Conservation (phyloP, 2,329 filamentous ascomycete species). For the Fusarium sp. region DNA sequence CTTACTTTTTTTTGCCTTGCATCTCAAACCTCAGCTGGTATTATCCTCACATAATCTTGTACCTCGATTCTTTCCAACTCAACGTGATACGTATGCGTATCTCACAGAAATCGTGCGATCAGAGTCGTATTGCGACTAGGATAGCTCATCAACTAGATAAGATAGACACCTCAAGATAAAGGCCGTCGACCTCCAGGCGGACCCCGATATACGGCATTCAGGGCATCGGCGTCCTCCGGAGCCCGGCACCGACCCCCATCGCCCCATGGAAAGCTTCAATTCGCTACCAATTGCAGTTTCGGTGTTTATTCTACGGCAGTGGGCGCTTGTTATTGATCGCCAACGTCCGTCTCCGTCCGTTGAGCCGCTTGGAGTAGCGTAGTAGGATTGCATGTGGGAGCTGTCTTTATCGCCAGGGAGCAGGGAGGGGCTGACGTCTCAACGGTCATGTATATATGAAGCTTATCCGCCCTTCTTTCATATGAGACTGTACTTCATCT, state of each 20-base stretch:
- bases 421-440: conserved; percentile 43
- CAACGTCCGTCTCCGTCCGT: conserved; percentile 46
- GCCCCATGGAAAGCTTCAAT: conserved; percentile 44
- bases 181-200: conserved; percentile 35
- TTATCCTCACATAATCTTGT: conserved; percentile 1
- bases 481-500: conserved; percentile 5
- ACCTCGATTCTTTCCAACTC: conserved; percentile 1
- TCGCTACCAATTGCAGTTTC: conserved; percentile 32
- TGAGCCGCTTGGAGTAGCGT: conserved; percentile 33
- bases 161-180: conserved; percentile 37
- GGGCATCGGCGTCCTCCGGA: conserved; percentile 51
- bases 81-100: not conserved
- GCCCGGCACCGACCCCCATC: conserved; percentile 45
- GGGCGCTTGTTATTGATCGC: conserved; percentile 44
- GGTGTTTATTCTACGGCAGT: conserved; percentile 37
- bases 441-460: conserved; percentile 42
- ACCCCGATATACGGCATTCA: conserved; percentile 36
- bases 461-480: conserved; percentile 18
- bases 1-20: not conserved
- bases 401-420: conserved; percentile 21
- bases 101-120: conserved; percentile 37
- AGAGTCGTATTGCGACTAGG: conserved; percentile 28
- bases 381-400: conserved; percentile 17
- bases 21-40: not conserved
- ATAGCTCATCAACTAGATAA: conserved; percentile 21